Evolutionary conservation across 1,284 basidiomycete genomes (phyloP).

Genomic region (Cryptococcus neoformans): DNA sequence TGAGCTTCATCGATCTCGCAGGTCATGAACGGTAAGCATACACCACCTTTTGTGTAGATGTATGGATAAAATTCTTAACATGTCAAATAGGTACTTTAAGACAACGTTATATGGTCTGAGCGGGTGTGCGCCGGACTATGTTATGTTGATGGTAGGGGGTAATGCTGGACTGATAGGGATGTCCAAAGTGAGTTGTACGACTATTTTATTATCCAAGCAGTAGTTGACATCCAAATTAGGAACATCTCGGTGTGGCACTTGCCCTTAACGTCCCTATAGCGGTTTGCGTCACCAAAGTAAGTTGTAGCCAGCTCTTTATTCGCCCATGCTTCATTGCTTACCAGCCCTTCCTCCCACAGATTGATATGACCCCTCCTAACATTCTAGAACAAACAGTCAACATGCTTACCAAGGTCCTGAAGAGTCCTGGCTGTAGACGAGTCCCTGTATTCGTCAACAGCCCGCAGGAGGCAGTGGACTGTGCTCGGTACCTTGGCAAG

Average conservation of each 20-base stretch:
- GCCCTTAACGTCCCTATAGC: slow-evolving; percentile 91
- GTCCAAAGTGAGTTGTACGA: slow-evolving; percentile 62
- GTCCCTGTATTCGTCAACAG: slow-evolving; percentile 51
- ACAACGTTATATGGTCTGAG: slow-evolving; percentile 95
- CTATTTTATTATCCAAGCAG: too few species aligned
- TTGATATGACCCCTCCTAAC: slow-evolving; percentile 96
- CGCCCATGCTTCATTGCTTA: background rate
- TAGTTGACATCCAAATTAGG: background rate
- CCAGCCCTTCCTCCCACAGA: slow-evolving; percentile 51
- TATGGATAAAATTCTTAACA: background rate
- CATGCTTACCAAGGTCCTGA: slow-evolving; percentile 89
- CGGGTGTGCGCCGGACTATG: slow-evolving; percentile 91
- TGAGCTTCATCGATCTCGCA: slow-evolving; percentile 91
- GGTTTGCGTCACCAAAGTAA: slow-evolving; percentile 89
- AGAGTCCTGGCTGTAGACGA: slow-evolving; percentile 78
- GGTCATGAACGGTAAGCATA: slow-evolving; percentile 79
- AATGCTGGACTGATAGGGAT: slow-evolving; percentile 95
- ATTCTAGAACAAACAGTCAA: slow-evolving; percentile 85
- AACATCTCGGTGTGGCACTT: slow-evolving; percentile 90
- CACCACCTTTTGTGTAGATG: background rate
- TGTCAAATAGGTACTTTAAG: slow-evolving; percentile 54
- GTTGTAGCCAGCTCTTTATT: slow-evolving; percentile 4
- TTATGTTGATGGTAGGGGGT: slow-evolving; percentile 92
- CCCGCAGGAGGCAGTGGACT: slow-evolving; percentile 68
- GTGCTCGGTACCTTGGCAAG: slow-evolving; percentile 58